Evolutionary conservation across 2,329 filamentous ascomycete species (phyloP).

Genomic region (Metarhizium album): DNA sequence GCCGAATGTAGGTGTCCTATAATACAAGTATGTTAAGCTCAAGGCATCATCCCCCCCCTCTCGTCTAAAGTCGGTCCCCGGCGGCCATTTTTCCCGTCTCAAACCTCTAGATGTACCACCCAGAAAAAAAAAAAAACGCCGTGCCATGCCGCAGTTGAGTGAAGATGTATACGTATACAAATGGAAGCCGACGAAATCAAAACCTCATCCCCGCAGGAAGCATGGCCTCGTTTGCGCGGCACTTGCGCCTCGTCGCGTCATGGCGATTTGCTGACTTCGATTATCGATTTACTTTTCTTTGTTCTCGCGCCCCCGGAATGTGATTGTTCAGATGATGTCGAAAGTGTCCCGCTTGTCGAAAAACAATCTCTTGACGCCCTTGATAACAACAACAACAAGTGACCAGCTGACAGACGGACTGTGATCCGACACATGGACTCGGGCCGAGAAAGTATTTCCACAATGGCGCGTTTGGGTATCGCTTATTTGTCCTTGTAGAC

Average conservation of each 20-base stretch:
- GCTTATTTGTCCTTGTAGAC: conserved; percentile 73
- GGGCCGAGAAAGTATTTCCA: not conserved
- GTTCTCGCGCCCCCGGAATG: too few species aligned
- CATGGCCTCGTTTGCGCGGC: not conserved
- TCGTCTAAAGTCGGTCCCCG: conserved; percentile 16
- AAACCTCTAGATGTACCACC: conserved; percentile 14
- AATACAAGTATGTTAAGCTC: conserved; percentile 10
- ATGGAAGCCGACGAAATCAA: conserved; percentile 9
- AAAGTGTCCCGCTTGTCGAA: not conserved
- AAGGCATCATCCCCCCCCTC: conserved; percentile 3
- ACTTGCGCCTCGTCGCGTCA: not conserved
- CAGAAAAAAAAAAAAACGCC: conserved; percentile 35
- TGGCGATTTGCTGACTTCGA: not conserved
- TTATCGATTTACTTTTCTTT: too few species aligned
- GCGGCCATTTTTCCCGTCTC: conserved; percentile 11
- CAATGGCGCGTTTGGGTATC: not conserved
- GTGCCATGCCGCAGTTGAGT: conserved; percentile 43
- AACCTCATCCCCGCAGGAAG: conserved; percentile 4
- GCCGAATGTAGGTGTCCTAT: conserved; percentile 3
- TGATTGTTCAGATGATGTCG: not conserved
- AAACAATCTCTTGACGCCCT: not conserved
- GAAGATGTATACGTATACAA: conserved; percentile 38
- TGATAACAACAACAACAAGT: too few species aligned
- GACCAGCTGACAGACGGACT: too few species aligned
- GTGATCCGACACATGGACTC: too few species aligned